Evolutionary conservation across 768 basidiomycete genomes (phyloP).

Genomic region (Hysterangium stoloniferum): DNA sequence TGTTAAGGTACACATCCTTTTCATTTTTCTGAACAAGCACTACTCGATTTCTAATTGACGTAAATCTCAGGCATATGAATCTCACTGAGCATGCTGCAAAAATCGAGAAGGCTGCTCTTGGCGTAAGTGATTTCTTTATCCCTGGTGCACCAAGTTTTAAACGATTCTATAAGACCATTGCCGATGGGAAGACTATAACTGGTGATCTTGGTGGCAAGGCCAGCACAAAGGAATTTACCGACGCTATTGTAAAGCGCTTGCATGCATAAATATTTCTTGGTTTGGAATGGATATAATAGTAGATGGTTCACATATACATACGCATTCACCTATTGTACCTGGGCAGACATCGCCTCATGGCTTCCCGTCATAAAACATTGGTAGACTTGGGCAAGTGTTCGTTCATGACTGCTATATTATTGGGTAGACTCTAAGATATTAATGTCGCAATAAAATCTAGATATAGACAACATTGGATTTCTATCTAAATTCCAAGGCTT

Average conservation of each 20-base stretch:
- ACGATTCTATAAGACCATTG: conserved; percentile 66
- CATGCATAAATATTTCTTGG: conserved; percentile 15
- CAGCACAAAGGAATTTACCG: conserved; percentile 81
- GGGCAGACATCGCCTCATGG: too few relatives aligned
- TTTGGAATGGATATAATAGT: too few relatives aligned
- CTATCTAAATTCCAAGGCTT: too few relatives aligned
- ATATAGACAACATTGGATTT: too few relatives aligned
- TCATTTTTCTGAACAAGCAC: background rate
- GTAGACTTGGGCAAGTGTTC: too few relatives aligned
- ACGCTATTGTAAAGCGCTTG: conserved; percentile 77
- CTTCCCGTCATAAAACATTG: too few relatives aligned
- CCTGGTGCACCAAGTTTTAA: conserved; percentile 3
- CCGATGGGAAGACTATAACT: conserved; percentile 92
- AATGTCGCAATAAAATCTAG: too few relatives aligned
- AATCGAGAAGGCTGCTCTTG: conserved; percentile 88
- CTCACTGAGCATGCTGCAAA: conserved; percentile 72
- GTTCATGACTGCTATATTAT: too few relatives aligned
- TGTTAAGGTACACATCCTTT: conserved; percentile 66
- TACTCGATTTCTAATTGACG: conserved; percentile 20
- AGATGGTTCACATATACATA: too few relatives aligned
- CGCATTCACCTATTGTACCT: too few relatives aligned
- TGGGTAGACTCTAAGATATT: too few relatives aligned
- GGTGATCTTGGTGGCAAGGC: conserved; percentile 94
- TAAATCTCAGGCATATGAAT: conserved; percentile 75
- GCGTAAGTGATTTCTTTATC: conserved; percentile 42